Conservation (phyloP, 225 moss, liverwort and hornwort species). For the Pseudisothecium myosuroides region DNA sequence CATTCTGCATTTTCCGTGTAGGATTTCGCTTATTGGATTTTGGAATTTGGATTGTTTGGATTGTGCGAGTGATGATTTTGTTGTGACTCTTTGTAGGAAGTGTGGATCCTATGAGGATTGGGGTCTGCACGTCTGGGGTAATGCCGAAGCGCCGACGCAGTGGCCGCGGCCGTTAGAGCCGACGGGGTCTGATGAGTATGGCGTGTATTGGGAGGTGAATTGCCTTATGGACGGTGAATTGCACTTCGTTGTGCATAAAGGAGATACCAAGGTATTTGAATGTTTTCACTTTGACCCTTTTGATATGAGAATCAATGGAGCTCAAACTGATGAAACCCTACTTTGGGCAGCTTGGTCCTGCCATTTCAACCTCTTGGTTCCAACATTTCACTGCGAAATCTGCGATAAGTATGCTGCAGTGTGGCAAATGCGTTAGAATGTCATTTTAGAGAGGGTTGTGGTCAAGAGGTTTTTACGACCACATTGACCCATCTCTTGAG, state of each 20-base stretch:
- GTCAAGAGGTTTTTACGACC: background rate
- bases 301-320: background rate
- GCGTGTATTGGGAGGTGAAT: constrained; percentile 75
- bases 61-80: background rate
- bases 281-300: background rate
- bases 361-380: background rate
- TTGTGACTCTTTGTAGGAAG: constrained; percentile 21
- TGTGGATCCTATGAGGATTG: constrained; percentile 54
- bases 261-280: constrained; percentile 20
- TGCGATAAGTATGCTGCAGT: background rate
- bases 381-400: background rate
- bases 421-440: background rate
- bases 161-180: constrained; percentile 57
- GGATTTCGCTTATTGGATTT: background rate
- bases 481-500: background rate
- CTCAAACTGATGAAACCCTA: background rate
- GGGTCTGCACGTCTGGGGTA: constrained; percentile 88
- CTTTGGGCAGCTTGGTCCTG: background rate
- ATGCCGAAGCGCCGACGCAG: constrained; percentile 24
- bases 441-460: background rate
- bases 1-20: background rate
- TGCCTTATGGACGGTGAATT: constrained; percentile 23
- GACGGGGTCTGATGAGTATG: constrained; percentile 60
- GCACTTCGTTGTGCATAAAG: constrained; percentile 57
- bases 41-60: background rate